Base-by-base conservation (phyloP, 1,139 yeast species). In the Kazachstania sp. region DNA sequence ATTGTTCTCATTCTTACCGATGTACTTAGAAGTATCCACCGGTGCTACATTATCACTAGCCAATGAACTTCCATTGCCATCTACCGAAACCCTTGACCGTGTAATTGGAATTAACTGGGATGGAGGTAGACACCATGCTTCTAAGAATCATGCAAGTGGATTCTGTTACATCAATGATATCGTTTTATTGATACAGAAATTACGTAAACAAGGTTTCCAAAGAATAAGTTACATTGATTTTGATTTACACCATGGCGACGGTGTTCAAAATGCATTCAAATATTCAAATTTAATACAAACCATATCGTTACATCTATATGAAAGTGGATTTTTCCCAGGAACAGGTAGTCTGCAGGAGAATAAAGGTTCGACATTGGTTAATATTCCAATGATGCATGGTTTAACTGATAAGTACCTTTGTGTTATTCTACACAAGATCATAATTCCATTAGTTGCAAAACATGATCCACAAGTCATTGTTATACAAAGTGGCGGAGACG, bases 231-330 rank as follows among this genome's bases (percentile, higher is more conserved):
- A 84, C 57, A 62, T 85, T 3, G 95, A 85, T 60, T 63, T 84
- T 9, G 95, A 85, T 63, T 61, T 85, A 13, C 94, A 84, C 58
- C 90, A 83, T 61, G 90, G 92, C 0, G 90, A 84, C 60, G 95
- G 88, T 0, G 92, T 84, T 1, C 85, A 82, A 48, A 66, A 70
- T 1, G 87, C 87, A 0, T 84, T 82, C 63, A 69, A 70, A 49
- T 71, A 68, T 52, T 76, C 85, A 0, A 69, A 71, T 43, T 75
- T 73, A 41, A 85, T 85, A 0, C 65, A 74, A 45, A 80, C 86
- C 1, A 68, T 83, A 28, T 82, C 88, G 0, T 55, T 83, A 2
- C 95, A 85, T 61, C 61, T 86, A 32, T 71, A 65, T 53, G 88
- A 79, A 50, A 50, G 73, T 4, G 92, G 88, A 0, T 83, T 85